Evolutionary conservation across 345 rosid species (phyloP).

Genomic region (Litchi chinensis): DNA sequence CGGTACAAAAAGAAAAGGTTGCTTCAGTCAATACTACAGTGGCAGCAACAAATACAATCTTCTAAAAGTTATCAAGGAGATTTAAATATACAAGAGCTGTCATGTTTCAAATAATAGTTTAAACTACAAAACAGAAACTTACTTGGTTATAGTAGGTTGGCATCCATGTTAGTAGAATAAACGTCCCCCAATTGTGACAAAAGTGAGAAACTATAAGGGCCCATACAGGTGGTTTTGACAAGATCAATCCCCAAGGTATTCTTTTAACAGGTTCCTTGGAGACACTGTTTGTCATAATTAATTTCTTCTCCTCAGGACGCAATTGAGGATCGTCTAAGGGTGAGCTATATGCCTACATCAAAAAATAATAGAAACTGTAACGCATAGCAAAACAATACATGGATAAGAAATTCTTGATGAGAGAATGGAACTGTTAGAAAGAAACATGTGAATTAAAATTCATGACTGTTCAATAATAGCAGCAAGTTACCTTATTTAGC

Average conservation of each 20-base stretch:
- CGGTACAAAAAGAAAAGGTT: slow-evolving; percentile 13
- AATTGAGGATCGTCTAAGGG: slow-evolving; percentile 76
- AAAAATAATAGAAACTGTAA: slow-evolving; percentile 21
- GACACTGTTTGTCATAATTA: slow-evolving; percentile 52
- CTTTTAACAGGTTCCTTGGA: slow-evolving; percentile 73
- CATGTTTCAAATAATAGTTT: not conserved
- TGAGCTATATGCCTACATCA: slow-evolving; percentile 76
- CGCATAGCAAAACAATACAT: not conserved
- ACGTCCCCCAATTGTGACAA: slow-evolving; percentile 96
- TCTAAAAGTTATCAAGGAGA: slow-evolving; percentile 8
- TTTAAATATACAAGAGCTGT: not conserved
- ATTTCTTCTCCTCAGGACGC: slow-evolving; percentile 66
- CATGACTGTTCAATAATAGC: not conserved
- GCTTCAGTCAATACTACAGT: not conserved
- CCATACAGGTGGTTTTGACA: slow-evolving; percentile 91
- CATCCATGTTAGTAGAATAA: slow-evolving; percentile 97
- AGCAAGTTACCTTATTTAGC: slow-evolving; percentile 67
- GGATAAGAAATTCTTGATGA: not conserved
- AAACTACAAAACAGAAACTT: slow-evolving; percentile 27
- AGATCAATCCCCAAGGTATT: slow-evolving; percentile 81
- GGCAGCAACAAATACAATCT: not conserved
- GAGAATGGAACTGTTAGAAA: slow-evolving; percentile 4
- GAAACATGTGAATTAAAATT: slow-evolving; percentile 10
- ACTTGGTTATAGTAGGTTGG: slow-evolving; percentile 94
- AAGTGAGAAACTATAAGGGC: slow-evolving; percentile 83